phyloP scores from a whole-genome alignment of 768 basidiomycete genomes.

The Jaapia argillacea region DNA sequence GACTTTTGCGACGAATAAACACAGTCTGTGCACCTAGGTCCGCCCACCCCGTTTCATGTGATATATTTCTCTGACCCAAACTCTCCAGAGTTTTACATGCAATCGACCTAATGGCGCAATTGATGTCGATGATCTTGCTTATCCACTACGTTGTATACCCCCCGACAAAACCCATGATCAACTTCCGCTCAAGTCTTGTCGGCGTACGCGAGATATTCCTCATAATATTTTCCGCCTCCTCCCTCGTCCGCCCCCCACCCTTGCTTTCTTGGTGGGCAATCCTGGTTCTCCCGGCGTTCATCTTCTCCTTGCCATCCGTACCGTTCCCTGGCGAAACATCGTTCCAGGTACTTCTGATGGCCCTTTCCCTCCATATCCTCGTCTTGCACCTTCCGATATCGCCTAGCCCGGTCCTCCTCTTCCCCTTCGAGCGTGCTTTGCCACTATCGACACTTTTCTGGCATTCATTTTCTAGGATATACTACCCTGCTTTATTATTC shows the following conservation, averaged over 20 bases:
- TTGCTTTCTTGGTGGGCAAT: too few species aligned
- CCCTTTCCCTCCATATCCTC: conserved; percentile 30
- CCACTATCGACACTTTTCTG: conserved; percentile 35
- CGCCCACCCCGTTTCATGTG: conserved; percentile 5
- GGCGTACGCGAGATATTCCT: conserved; percentile 28
- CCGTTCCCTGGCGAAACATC: conserved; percentile 29
- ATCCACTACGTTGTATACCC: conserved; percentile 25
- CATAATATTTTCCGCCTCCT: conserved; percentile 27
- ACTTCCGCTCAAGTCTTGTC: conserved; percentile 10
- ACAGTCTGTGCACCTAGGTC: conserved; percentile 37
- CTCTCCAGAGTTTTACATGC: conserved; percentile 25
- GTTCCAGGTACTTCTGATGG: conserved; percentile 32
- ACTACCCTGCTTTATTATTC: conserved; percentile 31
- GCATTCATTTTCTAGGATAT: conserved; percentile 24
- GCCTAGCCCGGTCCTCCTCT: conserved; percentile 35
- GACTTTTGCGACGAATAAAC: conserved; percentile 21
- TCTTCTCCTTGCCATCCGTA: conserved; percentile 29
- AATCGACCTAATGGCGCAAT: conserved; percentile 32
- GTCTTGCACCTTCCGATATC: conserved; percentile 34
- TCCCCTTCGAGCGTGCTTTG: conserved; percentile 26
- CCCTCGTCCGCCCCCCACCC: conserved; percentile 21
- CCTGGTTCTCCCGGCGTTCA: conserved; percentile 22
- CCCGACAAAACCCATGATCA: conserved; percentile 20
- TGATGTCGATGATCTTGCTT: conserved; percentile 32
- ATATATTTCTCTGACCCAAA: neutral